phyloP scores from a whole-genome alignment of 257 asterid genomes.

The Solanum chiquidenum region DNA sequence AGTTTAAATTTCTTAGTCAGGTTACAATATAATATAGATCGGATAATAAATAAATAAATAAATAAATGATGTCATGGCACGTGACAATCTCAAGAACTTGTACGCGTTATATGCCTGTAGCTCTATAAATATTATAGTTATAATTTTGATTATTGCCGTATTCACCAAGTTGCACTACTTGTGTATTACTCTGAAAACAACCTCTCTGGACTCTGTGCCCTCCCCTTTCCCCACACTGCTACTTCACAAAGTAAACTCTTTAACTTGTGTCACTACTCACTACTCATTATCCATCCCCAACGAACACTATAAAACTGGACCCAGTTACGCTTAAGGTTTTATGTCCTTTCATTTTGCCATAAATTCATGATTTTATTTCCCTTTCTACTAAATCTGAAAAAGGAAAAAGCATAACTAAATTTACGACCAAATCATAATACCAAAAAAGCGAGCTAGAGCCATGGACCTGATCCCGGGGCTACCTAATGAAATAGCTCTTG shows the following conservation, averaged over 20 bases:
- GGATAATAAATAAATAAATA: too few species aligned
- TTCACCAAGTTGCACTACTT: not conserved
- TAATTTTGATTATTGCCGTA: not conserved
- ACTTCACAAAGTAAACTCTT: not conserved
- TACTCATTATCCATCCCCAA: not conserved
- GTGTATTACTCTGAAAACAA: not conserved
- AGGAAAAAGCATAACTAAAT: not conserved
- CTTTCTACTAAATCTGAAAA: not conserved
- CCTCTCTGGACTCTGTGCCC: not conserved
- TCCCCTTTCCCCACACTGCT: not conserved
- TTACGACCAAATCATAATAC: not conserved
- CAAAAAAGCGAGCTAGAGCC: not conserved
- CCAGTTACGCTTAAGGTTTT: not conserved
- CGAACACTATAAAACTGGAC: not conserved
- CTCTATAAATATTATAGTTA: not conserved
- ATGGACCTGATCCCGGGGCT: slow-evolving; percentile 7
- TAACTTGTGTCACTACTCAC: not conserved
- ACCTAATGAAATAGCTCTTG: not conserved
- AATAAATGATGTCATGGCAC: not conserved
- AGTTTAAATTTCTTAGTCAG: too few species aligned
- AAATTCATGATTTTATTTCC: not conserved
- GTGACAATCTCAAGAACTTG: not conserved
- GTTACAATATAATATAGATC: too few species aligned
- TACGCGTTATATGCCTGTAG: not conserved
- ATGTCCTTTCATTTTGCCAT: not conserved